Conservation (phyloP, 2,329 filamentous ascomycete genomes). For the Fusarium sp. region DNA sequence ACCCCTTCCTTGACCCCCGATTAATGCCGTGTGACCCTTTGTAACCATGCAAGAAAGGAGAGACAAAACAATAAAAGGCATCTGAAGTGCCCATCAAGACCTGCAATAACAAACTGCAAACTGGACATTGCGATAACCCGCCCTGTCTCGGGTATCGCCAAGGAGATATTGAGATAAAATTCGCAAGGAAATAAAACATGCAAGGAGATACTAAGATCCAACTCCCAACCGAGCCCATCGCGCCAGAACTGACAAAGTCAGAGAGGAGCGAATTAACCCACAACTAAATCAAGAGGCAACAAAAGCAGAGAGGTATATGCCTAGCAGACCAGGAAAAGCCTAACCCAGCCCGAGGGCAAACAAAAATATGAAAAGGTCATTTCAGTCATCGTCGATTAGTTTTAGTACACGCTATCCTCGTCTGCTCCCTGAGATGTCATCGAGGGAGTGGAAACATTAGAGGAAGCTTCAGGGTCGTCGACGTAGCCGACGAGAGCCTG, state of each 20-base stretch:
- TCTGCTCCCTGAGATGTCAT: constrained; percentile 77
- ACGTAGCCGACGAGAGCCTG: constrained; percentile 95
- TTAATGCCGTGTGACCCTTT: constrained; percentile 44
- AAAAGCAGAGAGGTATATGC: constrained; percentile 47
- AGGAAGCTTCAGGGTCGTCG: constrained; percentile 77
- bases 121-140: constrained; percentile 46
- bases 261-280: constrained; percentile 38
- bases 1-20: constrained; percentile 42
- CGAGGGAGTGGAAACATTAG: constrained; percentile 74
- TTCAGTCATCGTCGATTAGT: constrained; percentile 58
- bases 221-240: constrained; percentile 44
- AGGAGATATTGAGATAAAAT: constrained; percentile 44
- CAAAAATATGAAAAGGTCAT: constrained; percentile 58
- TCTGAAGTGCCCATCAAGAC: constrained; percentile 31
- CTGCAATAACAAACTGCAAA: constrained; percentile 27
- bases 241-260: constrained; percentile 39
- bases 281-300: constrained; percentile 46
- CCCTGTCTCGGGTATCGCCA: constrained; percentile 50
- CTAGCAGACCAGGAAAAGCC: constrained; percentile 42
- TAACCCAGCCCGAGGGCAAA: constrained; percentile 39
- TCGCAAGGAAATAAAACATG: constrained; percentile 41
- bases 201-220: constrained; percentile 41
- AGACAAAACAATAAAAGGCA: constrained; percentile 23
- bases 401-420: constrained; percentile 76
- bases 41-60: constrained; percentile 36